These are phyloP conservation scores for Penicillium macrosclerotiorum DNA, from an alignment of 495 filamentous ascomycete species.

Conservation along the genomic window DNA sequence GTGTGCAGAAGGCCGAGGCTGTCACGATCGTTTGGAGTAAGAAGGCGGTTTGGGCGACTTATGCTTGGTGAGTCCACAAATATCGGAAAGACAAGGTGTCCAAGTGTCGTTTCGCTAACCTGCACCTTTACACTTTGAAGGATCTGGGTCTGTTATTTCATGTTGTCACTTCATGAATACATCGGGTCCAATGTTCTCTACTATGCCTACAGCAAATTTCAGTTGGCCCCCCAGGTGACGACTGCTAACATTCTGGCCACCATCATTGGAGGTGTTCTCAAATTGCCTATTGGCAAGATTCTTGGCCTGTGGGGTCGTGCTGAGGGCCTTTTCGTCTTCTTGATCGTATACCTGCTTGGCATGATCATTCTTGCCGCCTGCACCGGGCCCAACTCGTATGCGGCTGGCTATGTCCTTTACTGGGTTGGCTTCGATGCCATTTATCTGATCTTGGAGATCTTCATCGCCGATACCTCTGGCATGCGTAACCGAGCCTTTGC, in stretches of 20 bases:
- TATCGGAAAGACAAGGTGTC: neutral
- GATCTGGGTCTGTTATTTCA: conserved; percentile 38
- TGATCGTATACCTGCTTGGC: conserved; percentile 32
- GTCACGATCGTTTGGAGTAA: conserved; percentile 1
- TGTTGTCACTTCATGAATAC: conserved; percentile 30
- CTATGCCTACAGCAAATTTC: conserved; percentile 33
- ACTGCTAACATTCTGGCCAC: conserved; percentile 27
- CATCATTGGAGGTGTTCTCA: conserved; percentile 61
- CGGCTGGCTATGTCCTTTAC: conserved; percentile 50
- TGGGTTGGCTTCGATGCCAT: conserved; percentile 53
- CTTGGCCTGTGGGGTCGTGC: conserved; percentile 61
- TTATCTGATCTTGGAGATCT: conserved; percentile 51
- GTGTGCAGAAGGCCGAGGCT: conserved; percentile 5
- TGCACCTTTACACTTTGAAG: conserved; percentile 12
- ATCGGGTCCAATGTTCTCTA: conserved; percentile 29
- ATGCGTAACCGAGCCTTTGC: conserved; percentile 58
- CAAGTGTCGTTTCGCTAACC: too few species aligned
- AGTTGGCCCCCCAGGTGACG: conserved; percentile 29
- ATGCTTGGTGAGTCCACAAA: conserved; percentile 5
- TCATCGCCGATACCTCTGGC: conserved; percentile 38
- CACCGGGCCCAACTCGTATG: conserved; percentile 38
- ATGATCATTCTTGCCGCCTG: conserved; percentile 45
- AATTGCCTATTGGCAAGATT: conserved; percentile 61
- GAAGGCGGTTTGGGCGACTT: neutral
- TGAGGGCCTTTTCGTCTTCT: conserved; percentile 44